A percentile compares a stretch with the other conserved stretches of the same genome.
These are phyloP conservation scores for Harrya chromipes DNA, from an alignment of 768 basidiomycete species.

Conservation along the genomic window DNA sequence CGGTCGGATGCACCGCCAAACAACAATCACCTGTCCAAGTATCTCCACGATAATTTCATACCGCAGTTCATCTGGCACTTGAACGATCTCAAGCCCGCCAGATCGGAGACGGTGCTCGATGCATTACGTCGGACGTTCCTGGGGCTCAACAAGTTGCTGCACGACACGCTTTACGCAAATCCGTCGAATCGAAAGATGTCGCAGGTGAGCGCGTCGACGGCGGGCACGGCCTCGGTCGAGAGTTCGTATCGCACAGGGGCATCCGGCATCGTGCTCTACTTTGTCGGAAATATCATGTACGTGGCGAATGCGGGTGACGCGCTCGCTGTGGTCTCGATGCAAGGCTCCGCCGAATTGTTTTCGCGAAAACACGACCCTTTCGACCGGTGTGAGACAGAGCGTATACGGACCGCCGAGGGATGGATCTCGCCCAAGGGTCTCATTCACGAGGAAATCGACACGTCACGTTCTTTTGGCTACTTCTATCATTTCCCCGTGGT, in stretches of 20 bases:
- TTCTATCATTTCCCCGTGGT: slow-evolving; percentile 87
- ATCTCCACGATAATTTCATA: slow-evolving; percentile 78
- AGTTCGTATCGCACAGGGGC: slow-evolving; percentile 67
- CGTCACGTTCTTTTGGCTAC: slow-evolving; percentile 93
- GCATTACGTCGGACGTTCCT: slow-evolving; percentile 88
- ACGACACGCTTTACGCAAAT: slow-evolving; percentile 56
- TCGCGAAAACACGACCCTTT: slow-evolving; percentile 88
- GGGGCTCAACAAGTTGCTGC: slow-evolving; percentile 76
- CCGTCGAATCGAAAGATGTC: slow-evolving; percentile 67
- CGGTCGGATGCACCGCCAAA: slow-evolving; percentile 54
- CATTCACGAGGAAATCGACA: slow-evolving; percentile 88
- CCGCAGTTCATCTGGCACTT: slow-evolving; percentile 60
- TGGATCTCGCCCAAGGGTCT: slow-evolving; percentile 91
- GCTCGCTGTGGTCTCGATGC: slow-evolving; percentile 79
- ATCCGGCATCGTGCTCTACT: slow-evolving; percentile 83
- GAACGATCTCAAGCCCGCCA: slow-evolving; percentile 29
- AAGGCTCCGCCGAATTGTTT: slow-evolving; percentile 69
- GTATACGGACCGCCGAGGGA: slow-evolving; percentile 91
- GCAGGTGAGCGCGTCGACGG: slow-evolving; percentile 48
- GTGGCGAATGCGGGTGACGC: slow-evolving; percentile 90
- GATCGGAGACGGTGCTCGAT: slow-evolving; percentile 57
- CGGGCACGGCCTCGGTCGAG: slow-evolving; percentile 37
- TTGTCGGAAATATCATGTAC: slow-evolving; percentile 74
- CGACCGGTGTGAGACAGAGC: slow-evolving; percentile 74
- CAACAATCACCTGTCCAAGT: slow-evolving; percentile 76